Evolutionary conservation across 2,329 filamentous ascomycete species (phyloP).

Genomic region (Emergomyces africanus): DNA sequence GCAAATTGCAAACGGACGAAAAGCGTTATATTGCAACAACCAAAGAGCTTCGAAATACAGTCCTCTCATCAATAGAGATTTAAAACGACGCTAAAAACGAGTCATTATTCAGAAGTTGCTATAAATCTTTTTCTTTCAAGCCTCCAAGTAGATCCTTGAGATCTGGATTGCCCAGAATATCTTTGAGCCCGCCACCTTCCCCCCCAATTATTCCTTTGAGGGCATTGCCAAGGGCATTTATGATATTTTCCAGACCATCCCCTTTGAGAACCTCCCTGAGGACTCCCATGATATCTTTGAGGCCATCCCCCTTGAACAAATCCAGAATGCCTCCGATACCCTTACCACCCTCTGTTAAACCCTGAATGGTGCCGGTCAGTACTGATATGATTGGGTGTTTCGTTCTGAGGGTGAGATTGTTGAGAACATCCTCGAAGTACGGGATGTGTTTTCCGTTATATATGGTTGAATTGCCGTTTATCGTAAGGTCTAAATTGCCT

Average conservation of each 20-base stretch:
- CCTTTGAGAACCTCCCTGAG: neutral
- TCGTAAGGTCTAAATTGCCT: conserved; percentile 32
- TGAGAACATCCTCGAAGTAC: conserved; percentile 35
- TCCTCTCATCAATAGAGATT: neutral
- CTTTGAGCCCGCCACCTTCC: neutral
- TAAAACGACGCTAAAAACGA: neutral
- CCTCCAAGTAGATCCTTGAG: neutral
- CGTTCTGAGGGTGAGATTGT: conserved; percentile 25
- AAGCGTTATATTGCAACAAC: neutral
- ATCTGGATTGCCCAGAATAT: neutral
- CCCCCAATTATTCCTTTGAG: neutral
- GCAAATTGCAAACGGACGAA: too few relatives aligned
- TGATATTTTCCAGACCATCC: neutral
- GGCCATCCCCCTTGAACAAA: neutral
- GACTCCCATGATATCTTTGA: neutral
- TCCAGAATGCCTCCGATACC: neutral
- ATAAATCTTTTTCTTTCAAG: neutral
- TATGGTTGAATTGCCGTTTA: conserved; percentile 31
- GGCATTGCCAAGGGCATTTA: neutral
- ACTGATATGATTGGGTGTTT: conserved; percentile 29
- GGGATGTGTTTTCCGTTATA: conserved; percentile 33
- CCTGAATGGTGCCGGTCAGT: conserved; percentile 17
- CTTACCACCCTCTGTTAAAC: neutral
- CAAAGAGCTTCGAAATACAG: neutral
- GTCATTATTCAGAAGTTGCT: neutral